Percentiles rank a stretch among this genome's conserved stretches.
Conservation (phyloP, 768 basidiomycete species). For the Podaxis pistillaris region DNA sequence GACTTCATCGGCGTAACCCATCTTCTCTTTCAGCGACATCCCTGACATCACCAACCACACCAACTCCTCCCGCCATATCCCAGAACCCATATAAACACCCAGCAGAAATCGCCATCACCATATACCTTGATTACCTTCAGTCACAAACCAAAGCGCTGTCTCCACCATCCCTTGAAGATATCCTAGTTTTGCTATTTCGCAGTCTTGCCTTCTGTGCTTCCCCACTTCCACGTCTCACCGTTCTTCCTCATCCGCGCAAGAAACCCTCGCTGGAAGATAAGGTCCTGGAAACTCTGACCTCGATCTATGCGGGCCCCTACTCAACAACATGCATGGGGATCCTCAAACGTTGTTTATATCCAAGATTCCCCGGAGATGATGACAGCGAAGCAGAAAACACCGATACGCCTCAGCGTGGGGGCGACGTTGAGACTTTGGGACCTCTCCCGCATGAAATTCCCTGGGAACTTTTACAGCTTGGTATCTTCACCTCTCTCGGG, state of each 20-base stretch:
- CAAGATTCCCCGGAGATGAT: conserved; percentile 29
- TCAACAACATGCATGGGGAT: conserved; percentile 62
- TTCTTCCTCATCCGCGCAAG: conserved; percentile 39
- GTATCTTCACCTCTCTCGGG: conserved; percentile 50
- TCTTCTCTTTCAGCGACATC: conserved; percentile 11
- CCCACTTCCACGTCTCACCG: conserved; percentile 66
- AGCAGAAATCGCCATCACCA: conserved; percentile 58
- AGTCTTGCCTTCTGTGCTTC: conserved; percentile 62
- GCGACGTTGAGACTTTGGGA: not conserved
- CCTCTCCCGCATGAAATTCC: not conserved
- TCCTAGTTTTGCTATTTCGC: conserved; percentile 75
- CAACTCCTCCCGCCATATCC: conserved; percentile 18
- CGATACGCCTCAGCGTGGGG: conserved; percentile 8
- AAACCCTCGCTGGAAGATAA: conserved; percentile 47
- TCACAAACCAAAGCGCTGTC: conserved; percentile 60
- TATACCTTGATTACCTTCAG: conserved; percentile 65
- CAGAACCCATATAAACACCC: conserved; percentile 40
- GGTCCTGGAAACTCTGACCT: conserved; percentile 54
- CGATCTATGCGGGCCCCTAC: conserved; percentile 65
- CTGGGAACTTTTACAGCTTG: conserved; percentile 24
- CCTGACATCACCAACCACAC: conserved; percentile 27
- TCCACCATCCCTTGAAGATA: conserved; percentile 47
- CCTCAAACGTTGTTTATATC: conserved; percentile 57
- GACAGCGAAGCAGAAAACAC: not conserved
- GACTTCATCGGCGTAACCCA: conserved; percentile 12